These are phyloP conservation scores for Cordyceps fumosorosea DNA, from an alignment of 2,329 filamentous ascomycete species.

Conservation along the genomic window DNA sequence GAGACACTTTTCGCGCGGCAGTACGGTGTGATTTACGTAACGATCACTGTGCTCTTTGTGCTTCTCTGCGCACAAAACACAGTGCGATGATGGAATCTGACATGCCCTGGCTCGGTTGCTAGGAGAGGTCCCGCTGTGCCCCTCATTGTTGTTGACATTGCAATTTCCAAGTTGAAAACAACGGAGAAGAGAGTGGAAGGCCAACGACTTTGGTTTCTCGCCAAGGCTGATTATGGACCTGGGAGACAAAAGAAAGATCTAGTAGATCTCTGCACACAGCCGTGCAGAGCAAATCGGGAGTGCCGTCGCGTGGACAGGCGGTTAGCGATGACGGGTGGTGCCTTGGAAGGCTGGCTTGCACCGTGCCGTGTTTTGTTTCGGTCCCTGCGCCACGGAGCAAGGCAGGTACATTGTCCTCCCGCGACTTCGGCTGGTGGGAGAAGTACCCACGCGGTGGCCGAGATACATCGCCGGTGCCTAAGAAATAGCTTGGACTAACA, in stretches of 20 bases:
- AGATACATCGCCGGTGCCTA: no score
- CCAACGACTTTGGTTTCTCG: no score
- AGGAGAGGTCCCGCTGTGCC: constrained; percentile 7
- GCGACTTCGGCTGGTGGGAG: not conserved
- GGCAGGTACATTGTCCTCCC: not conserved
- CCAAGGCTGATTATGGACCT: not conserved
- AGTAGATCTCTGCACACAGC: constrained; percentile 4
- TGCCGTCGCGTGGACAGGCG: not conserved
- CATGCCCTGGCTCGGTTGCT: constrained; percentile 4
- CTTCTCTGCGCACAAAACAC: not conserved
- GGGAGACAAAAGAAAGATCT: not conserved
- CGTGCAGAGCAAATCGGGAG: not conserved
- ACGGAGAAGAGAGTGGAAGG: not conserved
- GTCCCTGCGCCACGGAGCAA: not conserved
- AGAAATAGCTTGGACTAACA: no score
- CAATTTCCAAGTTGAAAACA: not conserved
- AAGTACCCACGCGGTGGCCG: not conserved
- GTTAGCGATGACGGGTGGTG: not conserved
- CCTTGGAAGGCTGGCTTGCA: not conserved
- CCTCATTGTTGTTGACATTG: constrained; percentile 11
- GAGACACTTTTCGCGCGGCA: not conserved
- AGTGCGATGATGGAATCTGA: not conserved
- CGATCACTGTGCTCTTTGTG: not conserved
- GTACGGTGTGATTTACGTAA: not conserved
- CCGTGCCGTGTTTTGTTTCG: constrained; percentile 5